Evolutionary conservation across 2,329 filamentous ascomycete genomes (phyloP).

Genomic region (Phyllosticta paracitricarpa): DNA sequence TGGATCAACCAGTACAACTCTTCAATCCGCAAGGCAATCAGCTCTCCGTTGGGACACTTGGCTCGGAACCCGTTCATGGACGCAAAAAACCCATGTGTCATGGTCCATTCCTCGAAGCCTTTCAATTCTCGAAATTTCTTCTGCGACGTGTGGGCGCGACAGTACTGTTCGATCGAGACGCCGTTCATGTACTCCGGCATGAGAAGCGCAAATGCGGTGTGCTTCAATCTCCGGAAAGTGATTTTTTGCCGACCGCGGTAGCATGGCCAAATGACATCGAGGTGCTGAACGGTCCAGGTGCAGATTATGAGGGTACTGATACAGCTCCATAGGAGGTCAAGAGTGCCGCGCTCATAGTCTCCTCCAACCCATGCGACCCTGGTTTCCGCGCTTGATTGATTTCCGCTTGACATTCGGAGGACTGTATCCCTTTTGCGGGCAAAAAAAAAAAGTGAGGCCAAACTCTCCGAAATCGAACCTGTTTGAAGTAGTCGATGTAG

Average conservation of each 20-base stretch:
- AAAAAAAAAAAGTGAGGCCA: not conserved
- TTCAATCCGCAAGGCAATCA: not conserved
- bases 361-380: slow-evolving; percentile 20
- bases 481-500: not conserved
- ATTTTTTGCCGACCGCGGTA: not conserved
- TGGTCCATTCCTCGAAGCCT: not conserved
- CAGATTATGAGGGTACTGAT: not conserved
- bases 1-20: not conserved
- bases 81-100: not conserved
- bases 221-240: not conserved
- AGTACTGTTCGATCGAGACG: not conserved
- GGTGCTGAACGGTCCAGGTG: not conserved
- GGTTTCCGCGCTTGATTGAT: not conserved
- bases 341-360: slow-evolving; percentile 22
- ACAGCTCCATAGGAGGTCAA: slow-evolving; percentile 18
- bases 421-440: not conserved
- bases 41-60: not conserved
- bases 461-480: not conserved
- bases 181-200: not conserved
- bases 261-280: not conserved
- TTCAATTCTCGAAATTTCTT: not conserved
- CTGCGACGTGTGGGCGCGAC: not conserved
- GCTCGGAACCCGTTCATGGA: not conserved
- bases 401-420: not conserved
- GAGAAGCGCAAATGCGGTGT: not conserved